phyloP scores from a whole-genome alignment of 106 monocot genomes.

The Gastrodia elata region DNA sequence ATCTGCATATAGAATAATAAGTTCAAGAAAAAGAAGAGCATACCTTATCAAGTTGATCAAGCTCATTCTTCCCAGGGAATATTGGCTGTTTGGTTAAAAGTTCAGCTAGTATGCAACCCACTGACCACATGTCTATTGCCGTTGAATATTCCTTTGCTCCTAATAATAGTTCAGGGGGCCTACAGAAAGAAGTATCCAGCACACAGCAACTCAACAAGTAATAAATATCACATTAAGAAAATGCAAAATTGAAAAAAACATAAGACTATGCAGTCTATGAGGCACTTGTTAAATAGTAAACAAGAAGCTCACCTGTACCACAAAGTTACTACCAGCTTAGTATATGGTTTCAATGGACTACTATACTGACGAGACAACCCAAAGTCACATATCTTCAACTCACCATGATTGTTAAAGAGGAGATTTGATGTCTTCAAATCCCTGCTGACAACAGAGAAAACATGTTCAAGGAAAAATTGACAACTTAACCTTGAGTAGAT shows the following conservation, averaged over 20 bases:
- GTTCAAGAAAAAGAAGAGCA: neutral
- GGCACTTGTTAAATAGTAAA: neutral
- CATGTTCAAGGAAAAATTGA: neutral
- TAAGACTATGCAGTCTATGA: neutral
- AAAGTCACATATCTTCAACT: conserved; percentile 86
- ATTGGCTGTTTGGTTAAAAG: conserved; percentile 61
- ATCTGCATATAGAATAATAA: neutral
- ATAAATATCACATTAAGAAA: neutral
- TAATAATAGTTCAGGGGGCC: conserved; percentile 69
- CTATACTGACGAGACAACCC: conserved; percentile 78
- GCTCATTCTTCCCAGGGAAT: conserved; percentile 56
- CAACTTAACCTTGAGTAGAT: neutral
- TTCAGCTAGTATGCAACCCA: conserved; percentile 87
- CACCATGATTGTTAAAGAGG: conserved; percentile 62
- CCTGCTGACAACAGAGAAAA: conserved; percentile 18
- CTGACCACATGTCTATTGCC: conserved; percentile 83
- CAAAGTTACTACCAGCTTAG: conserved; percentile 67
- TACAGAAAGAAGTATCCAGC: conserved; percentile 16
- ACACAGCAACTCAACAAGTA: neutral
- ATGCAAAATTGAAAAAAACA: neutral
- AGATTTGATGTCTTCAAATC: conserved; percentile 83
- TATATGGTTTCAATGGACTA: conserved; percentile 73
- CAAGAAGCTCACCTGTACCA: conserved; percentile 59
- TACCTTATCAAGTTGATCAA: conserved; percentile 80
- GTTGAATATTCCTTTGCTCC: conserved; percentile 68